A percentile compares a stretch with the other conserved stretches of the same genome.
phyloP scores from a whole-genome alignment of 2,329 filamentous ascomycete genomes.

The Neonectria hederae region DNA sequence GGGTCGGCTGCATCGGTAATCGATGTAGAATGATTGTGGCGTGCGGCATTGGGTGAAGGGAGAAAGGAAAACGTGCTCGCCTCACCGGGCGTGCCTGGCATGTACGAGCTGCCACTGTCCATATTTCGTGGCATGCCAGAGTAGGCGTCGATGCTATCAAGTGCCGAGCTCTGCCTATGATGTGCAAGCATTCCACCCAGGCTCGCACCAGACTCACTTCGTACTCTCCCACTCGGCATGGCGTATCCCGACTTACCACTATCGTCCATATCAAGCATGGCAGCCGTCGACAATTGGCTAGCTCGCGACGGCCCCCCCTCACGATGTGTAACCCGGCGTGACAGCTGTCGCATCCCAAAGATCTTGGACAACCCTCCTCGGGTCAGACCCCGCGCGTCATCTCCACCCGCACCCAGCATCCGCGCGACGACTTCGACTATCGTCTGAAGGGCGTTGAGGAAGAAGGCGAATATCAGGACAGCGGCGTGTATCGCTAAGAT shows the following conservation, averaged over 20 bases:
- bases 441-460: constrained; percentile 90
- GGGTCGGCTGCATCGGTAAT: constrained; percentile 72
- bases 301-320: constrained; percentile 74
- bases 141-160: constrained; percentile 62
- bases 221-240: constrained; percentile 62
- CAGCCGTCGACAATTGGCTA: constrained; percentile 83
- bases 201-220: constrained; percentile 70
- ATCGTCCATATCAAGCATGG: constrained; percentile 78
- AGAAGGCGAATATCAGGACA: constrained; percentile 90
- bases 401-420: constrained; percentile 82
- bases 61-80: constrained; percentile 78
- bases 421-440: constrained; percentile 88
- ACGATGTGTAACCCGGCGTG: constrained; percentile 73
- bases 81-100: constrained; percentile 78
- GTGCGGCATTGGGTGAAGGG: constrained; percentile 63
- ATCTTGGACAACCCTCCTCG: constrained; percentile 88
- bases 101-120: constrained; percentile 71
- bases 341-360: constrained; percentile 90
- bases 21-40: constrained; percentile 56
- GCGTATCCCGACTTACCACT: constrained; percentile 70
- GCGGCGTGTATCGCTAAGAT: constrained; percentile 87
- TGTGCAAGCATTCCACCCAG: constrained; percentile 59
- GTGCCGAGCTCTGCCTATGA: constrained; percentile 60
- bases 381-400: constrained; percentile 73
- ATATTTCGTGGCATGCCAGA: constrained; percentile 57